phyloP scores from a whole-genome alignment of 2,329 filamentous ascomycete genomes.

The Ophiocordyceps camponoti-floridani region DNA sequence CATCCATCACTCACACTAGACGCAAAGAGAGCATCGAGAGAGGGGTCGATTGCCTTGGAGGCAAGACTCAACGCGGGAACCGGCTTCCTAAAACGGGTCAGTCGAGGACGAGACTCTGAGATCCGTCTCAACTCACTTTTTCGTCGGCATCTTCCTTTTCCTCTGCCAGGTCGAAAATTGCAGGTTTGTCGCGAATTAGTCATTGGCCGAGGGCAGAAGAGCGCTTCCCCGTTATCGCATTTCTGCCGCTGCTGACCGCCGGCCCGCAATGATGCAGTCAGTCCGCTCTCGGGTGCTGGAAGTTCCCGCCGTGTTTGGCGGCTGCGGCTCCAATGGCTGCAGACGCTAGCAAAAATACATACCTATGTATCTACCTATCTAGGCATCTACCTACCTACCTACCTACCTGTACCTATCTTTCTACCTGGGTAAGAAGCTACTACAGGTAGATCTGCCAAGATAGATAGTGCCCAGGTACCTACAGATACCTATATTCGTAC shows the following conservation, averaged over 20 bases:
- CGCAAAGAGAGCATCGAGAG: constrained; percentile 52
- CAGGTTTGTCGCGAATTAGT: constrained; percentile 7
- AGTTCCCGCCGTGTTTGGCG: no score
- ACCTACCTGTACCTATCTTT: no score
- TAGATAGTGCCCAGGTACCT: not conserved
- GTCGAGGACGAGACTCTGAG: not conserved
- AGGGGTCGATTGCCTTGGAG: constrained; percentile 45
- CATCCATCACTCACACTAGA: constrained; percentile 41
- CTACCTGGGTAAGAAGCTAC: no score
- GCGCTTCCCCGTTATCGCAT: constrained; percentile 6
- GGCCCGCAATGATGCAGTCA: constrained; percentile 7
- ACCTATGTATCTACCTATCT: no score
- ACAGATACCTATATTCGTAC: no score
- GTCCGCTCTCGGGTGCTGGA: constrained; percentile 7
- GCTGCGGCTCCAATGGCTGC: not conserved
- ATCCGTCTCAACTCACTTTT: constrained; percentile 5
- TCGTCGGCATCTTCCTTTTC: constrained; percentile 7
- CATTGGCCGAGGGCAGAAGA: constrained; percentile 12
- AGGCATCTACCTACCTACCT: no score
- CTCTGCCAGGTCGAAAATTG: no score
- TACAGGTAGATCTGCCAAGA: not conserved
- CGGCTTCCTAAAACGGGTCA: constrained; percentile 12
- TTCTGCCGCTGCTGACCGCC: constrained; percentile 2
- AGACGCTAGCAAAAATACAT: not conserved
- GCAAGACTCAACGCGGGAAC: constrained; percentile 20